Evolutionary conservation across 352 stramenopile genomes (phyloP).

Genomic region (Phytophthora syringae): DNA sequence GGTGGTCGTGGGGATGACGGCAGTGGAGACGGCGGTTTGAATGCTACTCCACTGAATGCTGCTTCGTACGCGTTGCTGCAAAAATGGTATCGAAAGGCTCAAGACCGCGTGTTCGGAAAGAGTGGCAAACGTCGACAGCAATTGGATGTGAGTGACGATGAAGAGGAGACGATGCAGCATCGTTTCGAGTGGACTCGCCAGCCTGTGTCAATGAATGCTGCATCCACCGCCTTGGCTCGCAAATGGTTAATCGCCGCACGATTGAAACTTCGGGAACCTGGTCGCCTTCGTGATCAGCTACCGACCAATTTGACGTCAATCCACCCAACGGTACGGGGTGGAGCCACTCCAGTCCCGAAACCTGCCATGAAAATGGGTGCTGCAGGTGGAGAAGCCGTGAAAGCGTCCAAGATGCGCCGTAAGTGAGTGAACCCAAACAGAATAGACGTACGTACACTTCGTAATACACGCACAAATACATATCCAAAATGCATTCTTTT

Average conservation of each 20-base stretch:
- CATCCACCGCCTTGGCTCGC: slow-evolving; percentile 81
- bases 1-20: slow-evolving; percentile 22
- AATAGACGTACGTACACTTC: background rate
- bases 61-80: slow-evolving; percentile 91
- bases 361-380: slow-evolving; percentile 79
- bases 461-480: slow-evolving; percentile 16
- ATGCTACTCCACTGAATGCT: slow-evolving; percentile 75
- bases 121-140: slow-evolving; percentile 60
- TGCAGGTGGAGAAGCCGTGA: slow-evolving; percentile 60
- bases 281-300: slow-evolving; percentile 42
- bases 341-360: slow-evolving; percentile 72
- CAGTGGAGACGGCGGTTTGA: slow-evolving; percentile 48
- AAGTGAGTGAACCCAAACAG: slow-evolving; percentile 44
- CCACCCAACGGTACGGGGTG: slow-evolving; percentile 52
- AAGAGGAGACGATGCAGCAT: slow-evolving; percentile 75
- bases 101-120: slow-evolving; percentile 89
- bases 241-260: slow-evolving; percentile 83
- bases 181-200: slow-evolving; percentile 84
- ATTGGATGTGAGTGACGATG: slow-evolving; percentile 88
- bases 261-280: slow-evolving; percentile 62
- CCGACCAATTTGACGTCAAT: slow-evolving; percentile 65
- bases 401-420: slow-evolving; percentile 67
- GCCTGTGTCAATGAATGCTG: slow-evolving; percentile 68
- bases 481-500: slow-evolving; percentile 44
- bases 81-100: slow-evolving; percentile 92